Conservation (phyloP, 2,329 filamentous ascomycete genomes). For the Penicillium sp. region DNA sequence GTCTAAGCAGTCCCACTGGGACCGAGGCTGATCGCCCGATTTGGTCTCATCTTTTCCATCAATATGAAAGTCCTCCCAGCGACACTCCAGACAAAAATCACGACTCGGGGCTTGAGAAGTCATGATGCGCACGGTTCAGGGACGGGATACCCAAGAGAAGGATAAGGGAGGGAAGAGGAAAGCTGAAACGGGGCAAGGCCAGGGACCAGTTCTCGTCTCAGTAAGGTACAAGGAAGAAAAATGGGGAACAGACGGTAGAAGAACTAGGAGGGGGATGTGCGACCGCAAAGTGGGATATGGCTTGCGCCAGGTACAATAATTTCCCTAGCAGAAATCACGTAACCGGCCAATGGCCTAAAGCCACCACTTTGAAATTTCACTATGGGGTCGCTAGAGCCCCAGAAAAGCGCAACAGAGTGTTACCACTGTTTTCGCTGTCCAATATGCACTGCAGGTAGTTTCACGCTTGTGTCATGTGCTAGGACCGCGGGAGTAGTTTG, state of each 20-base stretch:
- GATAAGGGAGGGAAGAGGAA: background rate
- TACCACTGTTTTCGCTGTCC: background rate
- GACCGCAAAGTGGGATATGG: constrained; percentile 3
- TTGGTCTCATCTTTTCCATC: constrained; percentile 31
- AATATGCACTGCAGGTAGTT: constrained; percentile 5
- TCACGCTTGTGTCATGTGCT: constrained; percentile 16
- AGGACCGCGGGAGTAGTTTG: background rate
- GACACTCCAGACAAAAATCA: constrained; percentile 44
- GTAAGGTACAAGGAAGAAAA: constrained; percentile 1
- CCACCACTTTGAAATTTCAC: background rate
- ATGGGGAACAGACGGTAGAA: constrained; percentile 6
- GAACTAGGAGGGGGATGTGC: constrained; percentile 4
- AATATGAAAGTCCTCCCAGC: constrained; percentile 42
- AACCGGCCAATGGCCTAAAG: background rate
- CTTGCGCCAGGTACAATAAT: background rate
- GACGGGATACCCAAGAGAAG: constrained; percentile 1
- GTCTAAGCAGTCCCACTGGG: constrained; percentile 33
- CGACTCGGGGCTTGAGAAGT: constrained; percentile 30
- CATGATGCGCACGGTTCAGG: constrained; percentile 27
- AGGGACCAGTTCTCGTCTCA: constrained; percentile 1
- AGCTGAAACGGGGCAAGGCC: background rate
- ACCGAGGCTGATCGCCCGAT: constrained; percentile 19
- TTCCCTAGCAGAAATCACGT: background rate
- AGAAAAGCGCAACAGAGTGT: background rate
- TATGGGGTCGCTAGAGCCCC: background rate